Conservation (phyloP, 306 rosid genomes). For the Rosa chinensis region DNA sequence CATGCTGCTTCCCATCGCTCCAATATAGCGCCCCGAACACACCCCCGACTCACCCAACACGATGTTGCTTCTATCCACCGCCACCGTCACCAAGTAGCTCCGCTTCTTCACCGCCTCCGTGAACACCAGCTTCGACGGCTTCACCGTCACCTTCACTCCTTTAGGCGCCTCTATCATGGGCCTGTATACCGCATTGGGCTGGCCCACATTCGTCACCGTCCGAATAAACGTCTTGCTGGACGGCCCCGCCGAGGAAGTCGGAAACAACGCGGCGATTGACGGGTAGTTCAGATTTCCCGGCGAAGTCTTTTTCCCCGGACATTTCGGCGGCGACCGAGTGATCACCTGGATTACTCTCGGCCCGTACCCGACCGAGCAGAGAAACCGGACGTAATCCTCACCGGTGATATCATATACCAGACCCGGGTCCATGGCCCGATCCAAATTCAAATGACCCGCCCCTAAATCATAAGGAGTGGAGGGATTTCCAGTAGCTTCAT, state of each 20-base stretch:
- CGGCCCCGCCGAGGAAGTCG: slow-evolving; percentile 36
- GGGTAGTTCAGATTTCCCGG: slow-evolving; percentile 87
- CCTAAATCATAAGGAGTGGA: slow-evolving; percentile 78
- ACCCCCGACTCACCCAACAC: slow-evolving; percentile 58
- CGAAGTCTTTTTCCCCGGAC: slow-evolving; percentile 51
- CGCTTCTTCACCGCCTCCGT: slow-evolving; percentile 52
- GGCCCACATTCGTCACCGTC: slow-evolving; percentile 73
- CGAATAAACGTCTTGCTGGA: slow-evolving; percentile 53
- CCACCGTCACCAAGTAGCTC: slow-evolving; percentile 58
- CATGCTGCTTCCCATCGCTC: slow-evolving; percentile 82
- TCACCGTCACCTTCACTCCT: slow-evolving; percentile 67
- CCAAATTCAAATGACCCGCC: slow-evolving; percentile 71
- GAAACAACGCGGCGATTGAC: slow-evolving; percentile 56
- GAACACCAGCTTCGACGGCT: slow-evolving; percentile 65
- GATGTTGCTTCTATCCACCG: slow-evolving; percentile 48
- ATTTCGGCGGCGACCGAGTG: slow-evolving; percentile 44
- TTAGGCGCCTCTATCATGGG: slow-evolving; percentile 51
- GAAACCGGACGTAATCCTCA: slow-evolving; percentile 58
- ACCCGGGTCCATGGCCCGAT: slow-evolving; percentile 82
- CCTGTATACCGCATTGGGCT: slow-evolving; percentile 46
- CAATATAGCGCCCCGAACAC: slow-evolving; percentile 77
- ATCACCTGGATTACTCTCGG: slow-evolving; percentile 71
- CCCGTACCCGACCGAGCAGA: slow-evolving; percentile 61
- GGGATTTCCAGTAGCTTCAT: slow-evolving; percentile 64
- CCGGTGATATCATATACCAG: slow-evolving; percentile 63